Evolutionary conservation across 495 filamentous ascomycete genomes (phyloP).

Genomic region (Astrothelium subdiscretum): DNA sequence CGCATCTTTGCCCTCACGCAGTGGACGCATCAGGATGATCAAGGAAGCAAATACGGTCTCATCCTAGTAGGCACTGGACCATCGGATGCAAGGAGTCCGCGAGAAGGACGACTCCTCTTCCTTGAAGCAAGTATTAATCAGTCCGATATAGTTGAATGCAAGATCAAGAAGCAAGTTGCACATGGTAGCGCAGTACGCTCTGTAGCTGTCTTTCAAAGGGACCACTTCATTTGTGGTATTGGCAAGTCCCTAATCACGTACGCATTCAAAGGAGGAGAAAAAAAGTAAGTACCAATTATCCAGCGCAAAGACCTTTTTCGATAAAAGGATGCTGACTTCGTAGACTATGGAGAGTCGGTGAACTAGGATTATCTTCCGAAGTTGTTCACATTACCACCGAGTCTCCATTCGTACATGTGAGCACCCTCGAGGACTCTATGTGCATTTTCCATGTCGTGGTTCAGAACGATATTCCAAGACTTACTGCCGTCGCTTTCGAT

Average conservation of each 20-base stretch:
- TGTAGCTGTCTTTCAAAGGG: neutral
- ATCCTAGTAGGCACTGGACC: constrained; percentile 16
- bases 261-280: constrained; percentile 8
- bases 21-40: constrained; percentile 11
- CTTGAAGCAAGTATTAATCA: neutral
- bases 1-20: constrained; percentile 16
- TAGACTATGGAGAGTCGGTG: constrained; percentile 4
- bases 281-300: constrained; percentile 11
- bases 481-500: neutral
- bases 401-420: constrained; percentile 23
- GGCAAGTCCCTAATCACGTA: constrained; percentile 4
- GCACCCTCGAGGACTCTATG: constrained; percentile 24
- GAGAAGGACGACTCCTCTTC: constrained; percentile 15
- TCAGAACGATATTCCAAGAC: neutral
- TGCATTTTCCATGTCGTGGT: constrained; percentile 26
- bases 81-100: neutral
- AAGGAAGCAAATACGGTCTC: constrained; percentile 12
- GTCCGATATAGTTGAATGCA: neutral
- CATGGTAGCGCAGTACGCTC: neutral
- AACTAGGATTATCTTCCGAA: constrained; percentile 16
- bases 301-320: constrained; percentile 10
- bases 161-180: neutral
- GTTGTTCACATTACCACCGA: constrained; percentile 20
- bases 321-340: constrained; percentile 7
- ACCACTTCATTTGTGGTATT: neutral